These are phyloP conservation scores for Gonium pectorale DNA, from an alignment of 139 green algal genomes.

Conservation along the genomic window DNA sequence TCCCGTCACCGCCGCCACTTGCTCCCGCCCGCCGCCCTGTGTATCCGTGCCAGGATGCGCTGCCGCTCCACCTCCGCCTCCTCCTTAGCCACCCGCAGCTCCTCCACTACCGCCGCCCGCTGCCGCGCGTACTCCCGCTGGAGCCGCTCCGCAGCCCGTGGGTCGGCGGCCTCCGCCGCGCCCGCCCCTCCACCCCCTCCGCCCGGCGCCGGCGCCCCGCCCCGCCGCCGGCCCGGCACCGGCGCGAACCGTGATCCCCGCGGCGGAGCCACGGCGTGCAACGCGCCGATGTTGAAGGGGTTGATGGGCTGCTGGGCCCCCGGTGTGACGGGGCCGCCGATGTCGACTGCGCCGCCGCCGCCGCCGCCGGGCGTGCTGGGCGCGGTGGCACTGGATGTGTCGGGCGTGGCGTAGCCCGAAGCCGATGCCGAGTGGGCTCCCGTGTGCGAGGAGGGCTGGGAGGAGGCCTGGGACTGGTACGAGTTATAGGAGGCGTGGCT, in stretches of 20 bases:
- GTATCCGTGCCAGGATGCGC: slow-evolving; percentile 54
- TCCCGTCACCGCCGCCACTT: too few species aligned
- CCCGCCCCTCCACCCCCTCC: not conserved
- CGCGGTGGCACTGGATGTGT: too few species aligned
- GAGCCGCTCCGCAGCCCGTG: slow-evolving; percentile 13
- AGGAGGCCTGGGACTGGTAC: too few species aligned
- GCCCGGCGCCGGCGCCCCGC: not conserved
- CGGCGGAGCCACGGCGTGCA: not conserved
- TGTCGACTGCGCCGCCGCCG: not conserved
- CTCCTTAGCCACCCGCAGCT: slow-evolving; percentile 55
- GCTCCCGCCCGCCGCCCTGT: slow-evolving; percentile 20
- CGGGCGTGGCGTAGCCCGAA: too few species aligned
- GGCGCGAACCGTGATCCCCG: not conserved
- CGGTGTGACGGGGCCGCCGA: not conserved
- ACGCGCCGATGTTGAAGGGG: slow-evolving; percentile 31
- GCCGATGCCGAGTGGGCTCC: too few species aligned
- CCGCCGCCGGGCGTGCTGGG: not conserved
- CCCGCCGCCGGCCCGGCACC: not conserved
- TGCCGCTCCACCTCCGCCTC: slow-evolving; percentile 51
- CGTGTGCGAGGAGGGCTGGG: too few species aligned
- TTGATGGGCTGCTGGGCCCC: slow-evolving; percentile 10
- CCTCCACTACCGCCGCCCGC: slow-evolving; percentile 45
- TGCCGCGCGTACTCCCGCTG: slow-evolving; percentile 56
- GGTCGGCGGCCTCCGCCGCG: not conserved
- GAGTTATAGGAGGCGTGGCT: too few species aligned